Evolutionary conservation across 2,329 filamentous ascomycete genomes (phyloP).

Genomic region (Xylaria sp.): DNA sequence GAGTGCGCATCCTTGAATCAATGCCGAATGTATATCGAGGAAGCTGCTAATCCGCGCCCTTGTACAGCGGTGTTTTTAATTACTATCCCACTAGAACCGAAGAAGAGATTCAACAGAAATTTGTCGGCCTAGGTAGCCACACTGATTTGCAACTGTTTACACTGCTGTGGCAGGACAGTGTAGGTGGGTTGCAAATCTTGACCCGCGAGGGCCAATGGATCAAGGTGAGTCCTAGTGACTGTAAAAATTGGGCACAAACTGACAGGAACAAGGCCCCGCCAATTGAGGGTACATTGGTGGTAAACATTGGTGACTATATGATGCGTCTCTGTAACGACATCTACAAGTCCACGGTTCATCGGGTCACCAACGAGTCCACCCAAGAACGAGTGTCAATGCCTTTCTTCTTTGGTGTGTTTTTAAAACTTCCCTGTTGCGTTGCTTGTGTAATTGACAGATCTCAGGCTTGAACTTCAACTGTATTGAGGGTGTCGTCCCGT

Average conservation of each 20-base stretch:
- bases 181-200: constrained; percentile 56
- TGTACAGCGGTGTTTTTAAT: constrained; percentile 51
- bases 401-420: constrained; percentile 61
- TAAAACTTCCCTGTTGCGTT: not conserved
- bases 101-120: constrained; percentile 41
- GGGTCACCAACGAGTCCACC: constrained; percentile 57
- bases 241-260: not conserved
- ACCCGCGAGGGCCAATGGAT: constrained; percentile 57
- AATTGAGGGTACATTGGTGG: constrained; percentile 59
- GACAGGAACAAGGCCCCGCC: constrained; percentile 50
- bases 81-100: constrained; percentile 51
- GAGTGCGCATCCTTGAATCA: constrained; percentile 37
- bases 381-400: constrained; percentile 63
- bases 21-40: not conserved
- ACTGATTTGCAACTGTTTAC: constrained; percentile 66
- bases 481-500: constrained; percentile 59
- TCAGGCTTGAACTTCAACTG: constrained; percentile 62
- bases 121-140: constrained; percentile 60
- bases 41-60: constrained; percentile 9
- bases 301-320: constrained; percentile 64
- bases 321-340: constrained; percentile 62
- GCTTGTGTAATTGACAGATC: constrained; percentile 8
- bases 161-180: constrained; percentile 59
- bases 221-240: constrained; percentile 43
- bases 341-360: constrained; percentile 62